Evolutionary conservation across 345 rosid genomes (phyloP).

Genomic region (Aethionema arabicum): DNA sequence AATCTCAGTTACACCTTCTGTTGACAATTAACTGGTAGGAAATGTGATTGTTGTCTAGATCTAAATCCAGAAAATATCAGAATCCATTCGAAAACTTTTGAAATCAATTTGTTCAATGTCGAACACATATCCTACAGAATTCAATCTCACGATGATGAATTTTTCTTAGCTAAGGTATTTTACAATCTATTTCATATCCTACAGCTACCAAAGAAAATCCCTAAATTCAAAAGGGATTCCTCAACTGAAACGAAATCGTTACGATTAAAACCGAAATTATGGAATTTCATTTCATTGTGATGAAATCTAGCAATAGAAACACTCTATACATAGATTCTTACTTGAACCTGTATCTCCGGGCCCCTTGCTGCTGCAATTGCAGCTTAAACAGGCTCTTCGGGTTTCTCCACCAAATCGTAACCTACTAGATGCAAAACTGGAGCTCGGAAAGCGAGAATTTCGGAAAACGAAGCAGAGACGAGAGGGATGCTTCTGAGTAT

Average conservation of each 20-base stretch:
- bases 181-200: no score
- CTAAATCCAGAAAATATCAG: no score
- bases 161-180: no score
- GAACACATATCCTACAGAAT: no score
- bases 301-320: slow-evolving; percentile 5
- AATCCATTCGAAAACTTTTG: no score
- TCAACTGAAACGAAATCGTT: not conserved
- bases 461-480: not conserved
- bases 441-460: slow-evolving; percentile 31
- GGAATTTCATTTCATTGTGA: not conserved
- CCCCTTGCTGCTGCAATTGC: slow-evolving; percentile 38
- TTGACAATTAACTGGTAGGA: no score
- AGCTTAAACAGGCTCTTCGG: slow-evolving; percentile 30
- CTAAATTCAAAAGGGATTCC: no score
- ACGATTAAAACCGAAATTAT: not conserved
- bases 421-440: slow-evolving; percentile 31
- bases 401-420: slow-evolving; percentile 19
- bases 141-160: no score
- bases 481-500: slow-evolving; percentile 17
- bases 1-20: no score
- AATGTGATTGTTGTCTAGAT: no score
- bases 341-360: slow-evolving; percentile 43
- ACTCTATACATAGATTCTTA: slow-evolving; percentile 13
- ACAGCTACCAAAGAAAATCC: no score
- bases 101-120: no score